phyloP scores from a whole-genome alignment of 805 yeast species.

The baker's yeast (Saccharomyces cerevisiae) region DNA sequence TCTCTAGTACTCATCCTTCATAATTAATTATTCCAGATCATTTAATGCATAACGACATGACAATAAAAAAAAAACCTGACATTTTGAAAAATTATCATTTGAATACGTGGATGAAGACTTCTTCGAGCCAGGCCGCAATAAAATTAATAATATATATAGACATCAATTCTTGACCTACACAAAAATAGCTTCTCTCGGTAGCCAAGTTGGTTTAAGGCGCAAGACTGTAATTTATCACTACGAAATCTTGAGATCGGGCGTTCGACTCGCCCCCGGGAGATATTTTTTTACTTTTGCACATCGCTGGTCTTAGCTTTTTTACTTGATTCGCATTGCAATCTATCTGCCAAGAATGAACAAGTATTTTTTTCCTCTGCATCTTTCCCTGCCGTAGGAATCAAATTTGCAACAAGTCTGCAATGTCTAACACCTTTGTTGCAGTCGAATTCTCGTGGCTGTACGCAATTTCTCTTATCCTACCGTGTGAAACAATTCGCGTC shows the following conservation, averaged over 20 bases:
- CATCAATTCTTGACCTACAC: too few species aligned
- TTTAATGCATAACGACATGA: not conserved
- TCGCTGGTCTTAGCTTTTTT: not conserved
- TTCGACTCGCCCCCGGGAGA: conserved; percentile 27
- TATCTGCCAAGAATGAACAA: not conserved
- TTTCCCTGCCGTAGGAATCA: not conserved
- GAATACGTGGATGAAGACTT: too few species aligned
- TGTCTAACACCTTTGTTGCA: not conserved
- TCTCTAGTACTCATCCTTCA: not conserved
- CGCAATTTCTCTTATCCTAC: not conserved
- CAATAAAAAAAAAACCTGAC: not conserved
- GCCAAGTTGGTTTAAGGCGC: conserved; percentile 27
- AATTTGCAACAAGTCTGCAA: not conserved
- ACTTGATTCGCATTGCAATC: not conserved
- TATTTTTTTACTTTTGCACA: conserved; percentile 1
- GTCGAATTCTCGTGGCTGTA: not conserved
- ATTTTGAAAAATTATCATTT: too few species aligned
- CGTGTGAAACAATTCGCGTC: not conserved
- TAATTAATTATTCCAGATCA: not conserved
- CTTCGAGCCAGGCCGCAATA: too few species aligned
- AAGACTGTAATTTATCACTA: conserved; percentile 18
- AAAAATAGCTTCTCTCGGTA: conserved; percentile 12
- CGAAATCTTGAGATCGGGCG: conserved; percentile 24
- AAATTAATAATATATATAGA: too few species aligned
- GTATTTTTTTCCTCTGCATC: not conserved